phyloP scores from a whole-genome alignment of 768 basidiomycete genomes.

The Glaciozyma antarctica region DNA sequence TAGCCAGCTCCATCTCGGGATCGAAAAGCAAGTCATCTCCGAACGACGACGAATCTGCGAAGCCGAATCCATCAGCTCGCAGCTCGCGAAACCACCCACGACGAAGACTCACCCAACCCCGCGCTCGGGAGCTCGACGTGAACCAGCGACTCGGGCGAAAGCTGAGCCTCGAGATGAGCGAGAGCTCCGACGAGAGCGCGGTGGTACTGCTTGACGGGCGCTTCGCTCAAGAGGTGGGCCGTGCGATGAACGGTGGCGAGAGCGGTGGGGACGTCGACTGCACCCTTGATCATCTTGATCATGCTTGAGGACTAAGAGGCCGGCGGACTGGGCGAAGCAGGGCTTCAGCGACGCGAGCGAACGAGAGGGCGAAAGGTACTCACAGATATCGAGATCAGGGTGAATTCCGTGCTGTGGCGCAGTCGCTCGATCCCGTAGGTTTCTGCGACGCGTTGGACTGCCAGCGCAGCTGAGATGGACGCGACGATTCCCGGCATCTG shows the following conservation, averaged over 20 bases:
- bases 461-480: conserved; percentile 16
- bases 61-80: no score
- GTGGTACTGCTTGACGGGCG: conserved; percentile 11
- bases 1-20: conserved; percentile 4
- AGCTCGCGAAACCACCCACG: not conserved
- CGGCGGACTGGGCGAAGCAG: conserved; percentile 7
- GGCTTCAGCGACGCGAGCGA: not conserved
- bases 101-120: not conserved
- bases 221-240: conserved; percentile 9
- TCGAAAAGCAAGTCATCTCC: not conserved
- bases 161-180: conserved; percentile 1
- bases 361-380: not conserved
- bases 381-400: conserved; percentile 18
- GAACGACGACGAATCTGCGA: not conserved
- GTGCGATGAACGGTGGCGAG: conserved; percentile 18
- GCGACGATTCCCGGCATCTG: conserved; percentile 15
- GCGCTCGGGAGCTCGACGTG: not conserved
- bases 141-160: not conserved
- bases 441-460: conserved; percentile 8
- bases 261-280: not conserved
- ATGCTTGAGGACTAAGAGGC: conserved; percentile 28
- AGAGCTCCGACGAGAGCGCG: conserved; percentile 1
- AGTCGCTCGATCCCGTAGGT: conserved; percentile 16
- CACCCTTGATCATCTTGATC: conserved; percentile 30
- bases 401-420: conserved; percentile 25